Percentiles rank a stretch among this genome's conserved stretches.
phyloP scores from a whole-genome alignment of 495 filamentous ascomycete genomes.

The Aspergillus campestris region DNA sequence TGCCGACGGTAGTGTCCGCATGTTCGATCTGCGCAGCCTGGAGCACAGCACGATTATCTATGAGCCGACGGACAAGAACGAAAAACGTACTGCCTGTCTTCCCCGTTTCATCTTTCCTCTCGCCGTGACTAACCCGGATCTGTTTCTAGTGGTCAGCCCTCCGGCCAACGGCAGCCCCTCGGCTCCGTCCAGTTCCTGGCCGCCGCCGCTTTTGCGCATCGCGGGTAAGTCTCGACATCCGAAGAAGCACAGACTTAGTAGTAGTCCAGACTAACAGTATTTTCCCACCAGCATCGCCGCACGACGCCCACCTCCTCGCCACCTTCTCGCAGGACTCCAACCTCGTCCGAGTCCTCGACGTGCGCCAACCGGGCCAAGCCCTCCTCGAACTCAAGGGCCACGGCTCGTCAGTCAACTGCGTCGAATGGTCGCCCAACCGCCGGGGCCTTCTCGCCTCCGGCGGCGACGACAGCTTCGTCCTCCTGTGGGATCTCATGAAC shows the following conservation, averaged over 20 bases:
- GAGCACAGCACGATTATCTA: conserved; percentile 99
- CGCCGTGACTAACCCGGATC: not conserved
- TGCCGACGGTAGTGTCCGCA: conserved; percentile 93
- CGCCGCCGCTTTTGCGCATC: conserved; percentile 77
- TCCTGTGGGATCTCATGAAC: conserved; percentile 90
- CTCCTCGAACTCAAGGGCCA: conserved; percentile 93
- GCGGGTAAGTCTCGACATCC: conserved; percentile 42
- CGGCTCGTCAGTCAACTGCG: conserved; percentile 72
- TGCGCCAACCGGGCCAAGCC: conserved; percentile 92
- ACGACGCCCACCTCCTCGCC: conserved; percentile 90
- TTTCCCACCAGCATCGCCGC: conserved; percentile 66
- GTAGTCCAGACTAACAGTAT: too few species aligned
- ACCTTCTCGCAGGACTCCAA: conserved; percentile 93
- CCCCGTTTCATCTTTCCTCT: not conserved
- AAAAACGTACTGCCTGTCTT: conserved; percentile 51
- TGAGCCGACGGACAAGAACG: conserved; percentile 84
- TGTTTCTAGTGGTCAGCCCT: conserved; percentile 33
- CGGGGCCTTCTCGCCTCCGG: conserved; percentile 86
- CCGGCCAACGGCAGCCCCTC: conserved; percentile 55
- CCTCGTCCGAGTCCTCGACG: conserved; percentile 90
- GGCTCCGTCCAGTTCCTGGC: conserved; percentile 61
- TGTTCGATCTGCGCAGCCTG: conserved; percentile 95
- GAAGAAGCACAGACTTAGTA: conserved; percentile 5
- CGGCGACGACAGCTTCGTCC: conserved; percentile 81
- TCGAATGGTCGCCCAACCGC: conserved; percentile 89